These are phyloP conservation scores for Adenanthera pavonina DNA, from an alignment of 306 rosid genomes.

Conservation along the genomic window DNA sequence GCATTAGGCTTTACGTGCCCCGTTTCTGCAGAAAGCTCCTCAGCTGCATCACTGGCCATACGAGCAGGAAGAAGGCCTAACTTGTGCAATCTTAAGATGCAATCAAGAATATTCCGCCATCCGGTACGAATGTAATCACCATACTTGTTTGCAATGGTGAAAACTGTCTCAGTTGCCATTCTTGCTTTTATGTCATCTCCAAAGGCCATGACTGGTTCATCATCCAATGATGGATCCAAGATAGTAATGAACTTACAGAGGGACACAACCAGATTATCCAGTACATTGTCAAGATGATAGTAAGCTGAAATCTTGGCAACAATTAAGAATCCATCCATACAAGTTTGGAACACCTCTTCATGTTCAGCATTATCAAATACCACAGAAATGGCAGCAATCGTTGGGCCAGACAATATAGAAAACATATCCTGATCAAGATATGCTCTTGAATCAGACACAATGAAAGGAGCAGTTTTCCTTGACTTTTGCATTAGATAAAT, in stretches of 20 bases:
- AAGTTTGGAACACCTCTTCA: slow-evolving; percentile 87
- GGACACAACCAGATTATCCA: slow-evolving; percentile 93
- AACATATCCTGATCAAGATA: slow-evolving; percentile 97
- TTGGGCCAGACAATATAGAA: slow-evolving; percentile 87
- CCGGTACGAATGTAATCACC: slow-evolving; percentile 90
- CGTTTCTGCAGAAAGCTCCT: slow-evolving; percentile 75
- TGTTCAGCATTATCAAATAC: slow-evolving; percentile 95
- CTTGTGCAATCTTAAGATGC: slow-evolving; percentile 84
- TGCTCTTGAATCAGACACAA: slow-evolving; percentile 79
- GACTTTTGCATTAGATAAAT: slow-evolving; percentile 86
- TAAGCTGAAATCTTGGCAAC: slow-evolving; percentile 91
- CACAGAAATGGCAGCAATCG: slow-evolving; percentile 97
- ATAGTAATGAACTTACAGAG: slow-evolving; percentile 89
- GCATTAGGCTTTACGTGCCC: slow-evolving; percentile 65
- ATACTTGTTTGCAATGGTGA: slow-evolving; percentile 86
- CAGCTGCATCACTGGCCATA: slow-evolving; percentile 86
- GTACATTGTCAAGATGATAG: slow-evolving; percentile 90
- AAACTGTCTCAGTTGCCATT: slow-evolving; percentile 92
- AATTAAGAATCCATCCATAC: slow-evolving; percentile 90
- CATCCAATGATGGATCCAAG: slow-evolving; percentile 72
- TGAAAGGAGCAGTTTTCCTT: slow-evolving; percentile 78
- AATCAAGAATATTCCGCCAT: slow-evolving; percentile 95
- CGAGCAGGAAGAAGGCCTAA: slow-evolving; percentile 92
- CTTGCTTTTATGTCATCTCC: slow-evolving; percentile 89
- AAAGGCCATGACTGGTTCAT: slow-evolving; percentile 83